Conservation (phyloP, 192 early-diverging fungal species). For the Hyaloraphidium curvatum region DNA sequence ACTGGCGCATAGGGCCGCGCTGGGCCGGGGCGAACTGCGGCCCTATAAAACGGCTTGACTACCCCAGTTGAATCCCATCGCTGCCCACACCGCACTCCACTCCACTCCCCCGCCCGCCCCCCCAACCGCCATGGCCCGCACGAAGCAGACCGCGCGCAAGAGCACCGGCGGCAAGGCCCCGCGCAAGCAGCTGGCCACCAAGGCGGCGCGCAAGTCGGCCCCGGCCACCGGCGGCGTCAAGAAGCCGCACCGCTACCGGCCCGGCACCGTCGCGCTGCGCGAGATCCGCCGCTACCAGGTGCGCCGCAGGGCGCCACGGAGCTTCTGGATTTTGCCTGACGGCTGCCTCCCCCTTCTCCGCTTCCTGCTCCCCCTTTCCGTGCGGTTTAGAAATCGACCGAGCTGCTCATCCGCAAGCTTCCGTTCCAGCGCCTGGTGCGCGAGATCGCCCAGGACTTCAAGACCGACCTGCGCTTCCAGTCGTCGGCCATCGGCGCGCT, state of each 20-base stretch:
- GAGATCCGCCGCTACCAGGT: neutral
- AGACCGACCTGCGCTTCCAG: conserved; percentile 98
- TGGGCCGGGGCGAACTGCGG: too few species aligned
- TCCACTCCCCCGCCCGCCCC: neutral
- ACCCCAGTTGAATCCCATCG: too few species aligned
- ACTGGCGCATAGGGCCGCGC: too few species aligned
- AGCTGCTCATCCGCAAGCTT: conserved; percentile 79
- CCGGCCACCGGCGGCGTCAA: conserved; percentile 88
- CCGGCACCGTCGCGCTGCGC: neutral
- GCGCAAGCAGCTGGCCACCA: conserved; percentile 46
- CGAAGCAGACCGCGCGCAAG: conserved; percentile 95
- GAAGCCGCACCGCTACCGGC: conserved; percentile 43
- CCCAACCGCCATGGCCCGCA: conserved; percentile 19
- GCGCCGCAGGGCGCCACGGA: neutral
- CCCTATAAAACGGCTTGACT: too few species aligned
- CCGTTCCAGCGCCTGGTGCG: conserved; percentile 92
- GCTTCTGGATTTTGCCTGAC: neutral
- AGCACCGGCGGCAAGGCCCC: conserved; percentile 99
- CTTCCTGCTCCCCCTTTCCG: conserved; percentile 3
- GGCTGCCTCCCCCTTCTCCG: neutral
- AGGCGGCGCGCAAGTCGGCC: conserved; percentile 86
- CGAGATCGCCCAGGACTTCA: conserved; percentile 99
- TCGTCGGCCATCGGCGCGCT: conserved; percentile 96
- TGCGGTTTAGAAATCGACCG: conserved; percentile 69
- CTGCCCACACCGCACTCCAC: neutral